phyloP scores from a whole-genome alignment of 176 grass and related monocot genomes.

The Carex cristatella region DNA sequence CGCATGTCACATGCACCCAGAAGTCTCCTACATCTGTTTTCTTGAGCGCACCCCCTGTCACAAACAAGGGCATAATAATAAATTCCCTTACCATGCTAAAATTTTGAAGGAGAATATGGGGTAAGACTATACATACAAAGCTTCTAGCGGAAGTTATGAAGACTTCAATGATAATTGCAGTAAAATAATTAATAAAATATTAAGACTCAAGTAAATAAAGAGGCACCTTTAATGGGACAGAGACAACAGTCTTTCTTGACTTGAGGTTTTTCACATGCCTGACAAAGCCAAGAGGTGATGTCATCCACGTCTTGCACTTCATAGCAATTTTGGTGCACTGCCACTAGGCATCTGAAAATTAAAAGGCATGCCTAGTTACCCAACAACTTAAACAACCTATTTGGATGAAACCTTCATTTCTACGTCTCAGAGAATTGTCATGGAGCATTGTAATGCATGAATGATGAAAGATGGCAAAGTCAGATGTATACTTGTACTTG shows the following conservation, averaged over 20 bases:
- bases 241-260: slow-evolving; percentile 69
- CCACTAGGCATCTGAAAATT: slow-evolving; percentile 81
- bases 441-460: not conserved
- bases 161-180: not conserved
- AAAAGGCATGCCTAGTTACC: not conserved
- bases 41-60: slow-evolving; percentile 25
- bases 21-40: slow-evolving; percentile 6
- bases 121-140: not conserved
- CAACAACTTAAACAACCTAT: not conserved
- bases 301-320: slow-evolving; percentile 46
- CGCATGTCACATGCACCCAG: slow-evolving; percentile 89
- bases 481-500: not conserved
- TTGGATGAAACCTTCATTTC: not conserved
- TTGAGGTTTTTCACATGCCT: slow-evolving; percentile 55
- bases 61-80: not conserved
- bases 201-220: not conserved
- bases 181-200: not conserved
- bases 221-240: slow-evolving; percentile 80
- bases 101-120: not conserved
- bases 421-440: not conserved
- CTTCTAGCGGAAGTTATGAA: not conserved
- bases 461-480: not conserved
- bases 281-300: slow-evolving; percentile 84
- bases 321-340: slow-evolving; percentile 91
- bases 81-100: not conserved